These are phyloP conservation scores for Daucus carota DNA, from an alignment of 129 eudicot species.

Conservation along the genomic window DH1_v3.0 NC_030386.2:31576001-31576500, in stretches of 20 bases:
- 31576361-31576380: too few species aligned
- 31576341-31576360: too few species aligned
- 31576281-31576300: too few species aligned
- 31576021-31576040: too few species aligned
- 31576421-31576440: too few species aligned
- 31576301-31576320: too few species aligned
- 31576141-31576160: not conserved
- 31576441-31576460: too few species aligned
- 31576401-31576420: too few species aligned
- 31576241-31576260: not conserved
- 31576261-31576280: not conserved
- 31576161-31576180: not conserved
- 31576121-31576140: slow-evolving; percentile 3
- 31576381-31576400: too few species aligned
- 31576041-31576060: not conserved
- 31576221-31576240: not conserved
- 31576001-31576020: not conserved
- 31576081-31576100: not conserved
- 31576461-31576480: too few species aligned
- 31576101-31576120: not conserved
- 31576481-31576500: too few species aligned
- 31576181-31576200: not conserved
- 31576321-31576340: too few species aligned
- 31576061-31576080: not conserved
- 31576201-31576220: not conserved